Conservation (phyloP, 148 eudicot species). For the Rhododendron kiyosumense region DNA sequence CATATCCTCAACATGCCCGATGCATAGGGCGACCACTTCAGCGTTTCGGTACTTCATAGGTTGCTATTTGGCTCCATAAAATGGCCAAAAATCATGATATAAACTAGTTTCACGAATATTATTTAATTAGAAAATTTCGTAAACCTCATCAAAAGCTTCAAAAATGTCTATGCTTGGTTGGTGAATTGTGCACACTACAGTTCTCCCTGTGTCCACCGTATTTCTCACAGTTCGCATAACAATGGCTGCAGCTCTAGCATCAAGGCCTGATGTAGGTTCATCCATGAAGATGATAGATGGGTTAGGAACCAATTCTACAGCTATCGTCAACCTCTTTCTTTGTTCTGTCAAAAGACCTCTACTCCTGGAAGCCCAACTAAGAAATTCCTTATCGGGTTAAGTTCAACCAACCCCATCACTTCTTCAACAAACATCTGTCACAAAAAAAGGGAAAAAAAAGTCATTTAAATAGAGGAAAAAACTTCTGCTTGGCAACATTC, state of each 20-base stretch:
- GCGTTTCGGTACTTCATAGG: neutral
- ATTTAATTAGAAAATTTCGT: neutral
- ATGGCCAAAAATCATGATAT: neutral
- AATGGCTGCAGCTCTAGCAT: constrained; percentile 95
- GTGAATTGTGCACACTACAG: constrained; percentile 89
- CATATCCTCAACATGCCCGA: neutral
- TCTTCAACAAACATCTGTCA: constrained; percentile 58
- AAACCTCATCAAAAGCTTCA: constrained; percentile 88
- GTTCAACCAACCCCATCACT: constrained; percentile 70
- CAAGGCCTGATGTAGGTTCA: constrained; percentile 94
- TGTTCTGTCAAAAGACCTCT: constrained; percentile 73
- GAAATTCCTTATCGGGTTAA: constrained; percentile 51
- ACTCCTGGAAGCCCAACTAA: constrained; percentile 74
- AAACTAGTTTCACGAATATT: neutral
- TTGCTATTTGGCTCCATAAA: neutral
- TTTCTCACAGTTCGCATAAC: constrained; percentile 86
- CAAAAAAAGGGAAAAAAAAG: neutral
- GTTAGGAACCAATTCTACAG: constrained; percentile 77
- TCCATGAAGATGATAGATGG: constrained; percentile 93
- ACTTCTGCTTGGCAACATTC: neutral
- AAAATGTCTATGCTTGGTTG: constrained; percentile 90
- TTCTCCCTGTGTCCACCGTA: constrained; percentile 79
- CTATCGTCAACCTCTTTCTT: constrained; percentile 73
- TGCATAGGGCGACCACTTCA: neutral
- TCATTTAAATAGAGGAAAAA: neutral